phyloP scores from a whole-genome alignment of 805 yeast species.

The Candida michaelii region DNA sequence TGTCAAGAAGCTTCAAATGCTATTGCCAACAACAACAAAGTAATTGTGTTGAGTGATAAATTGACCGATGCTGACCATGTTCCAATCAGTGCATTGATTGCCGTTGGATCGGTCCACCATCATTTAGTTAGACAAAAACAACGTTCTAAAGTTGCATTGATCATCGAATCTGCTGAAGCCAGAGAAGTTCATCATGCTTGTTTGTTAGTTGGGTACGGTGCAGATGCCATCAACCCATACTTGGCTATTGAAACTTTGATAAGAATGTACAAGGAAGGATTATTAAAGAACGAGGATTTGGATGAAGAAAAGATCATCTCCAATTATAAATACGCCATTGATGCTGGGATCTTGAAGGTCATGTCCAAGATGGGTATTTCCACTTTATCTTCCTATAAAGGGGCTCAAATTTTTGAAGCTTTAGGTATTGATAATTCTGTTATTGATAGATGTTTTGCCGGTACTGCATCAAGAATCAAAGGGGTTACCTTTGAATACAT shows the following conservation, averaged over 20 bases:
- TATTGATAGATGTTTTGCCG: conserved; percentile 92
- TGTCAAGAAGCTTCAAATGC: conserved; percentile 87
- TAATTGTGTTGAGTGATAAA: conserved; percentile 77
- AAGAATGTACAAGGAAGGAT: conserved; percentile 78
- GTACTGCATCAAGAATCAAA: conserved; percentile 94
- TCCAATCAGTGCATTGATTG: conserved; percentile 83
- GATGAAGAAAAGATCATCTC: conserved; percentile 60
- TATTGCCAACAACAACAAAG: conserved; percentile 69
- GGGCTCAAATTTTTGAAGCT: conserved; percentile 98
- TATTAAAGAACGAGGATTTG: conserved; percentile 55
- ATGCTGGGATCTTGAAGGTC: conserved; percentile 90
- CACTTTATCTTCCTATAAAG: conserved; percentile 96
- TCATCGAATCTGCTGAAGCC: conserved; percentile 95
- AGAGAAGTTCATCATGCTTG: conserved; percentile 97
- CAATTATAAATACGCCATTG: conserved; percentile 82
- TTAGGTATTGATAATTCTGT: conserved; percentile 94
- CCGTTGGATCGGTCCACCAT: conserved; percentile 97
- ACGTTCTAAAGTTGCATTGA: conserved; percentile 90
- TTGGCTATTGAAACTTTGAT: conserved; percentile 86
- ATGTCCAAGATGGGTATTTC: conserved; percentile 99
- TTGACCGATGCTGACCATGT: conserved; percentile 59
- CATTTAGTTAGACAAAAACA: conserved; percentile 93
- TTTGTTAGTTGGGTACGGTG: conserved; percentile 94
- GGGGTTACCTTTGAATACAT: conserved; percentile 95
- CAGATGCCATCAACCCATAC: conserved; percentile 94